These are phyloP conservation scores for Saturnispora dispora DNA, from an alignment of 805 yeast genomes.

Conservation along the genomic window DNA sequence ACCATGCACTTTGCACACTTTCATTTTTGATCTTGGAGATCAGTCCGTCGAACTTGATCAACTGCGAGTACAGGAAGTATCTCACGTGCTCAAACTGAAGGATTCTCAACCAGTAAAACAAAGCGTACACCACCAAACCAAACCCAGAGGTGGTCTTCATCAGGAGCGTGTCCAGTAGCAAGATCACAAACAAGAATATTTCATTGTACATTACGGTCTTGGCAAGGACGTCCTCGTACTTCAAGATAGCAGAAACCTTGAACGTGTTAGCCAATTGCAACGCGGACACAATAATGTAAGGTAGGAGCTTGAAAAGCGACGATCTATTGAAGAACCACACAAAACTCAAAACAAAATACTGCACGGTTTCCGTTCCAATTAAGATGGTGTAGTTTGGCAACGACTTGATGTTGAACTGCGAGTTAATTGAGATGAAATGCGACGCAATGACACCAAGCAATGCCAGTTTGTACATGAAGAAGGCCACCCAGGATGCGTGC, in stretches of 20 bases:
- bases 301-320: conserved; percentile 56
- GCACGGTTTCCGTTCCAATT: conserved; percentile 69
- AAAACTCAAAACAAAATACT: conserved; percentile 44
- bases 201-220: conserved; percentile 53
- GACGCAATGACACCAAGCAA: conserved; percentile 49
- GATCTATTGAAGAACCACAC: conserved; percentile 59
- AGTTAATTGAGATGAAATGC: conserved; percentile 43
- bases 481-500: conserved; percentile 37
- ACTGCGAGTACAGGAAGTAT: conserved; percentile 32
- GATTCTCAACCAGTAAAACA: conserved; percentile 65
- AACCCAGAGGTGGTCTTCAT: conserved; percentile 63
- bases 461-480: conserved; percentile 45
- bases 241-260: conserved; percentile 34
- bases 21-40: conserved; percentile 36
- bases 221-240: conserved; percentile 32
- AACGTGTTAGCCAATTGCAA: conserved; percentile 42
- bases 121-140: conserved; percentile 47
- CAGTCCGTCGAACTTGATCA: conserved; percentile 36
- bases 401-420: conserved; percentile 46
- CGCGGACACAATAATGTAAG: conserved; percentile 47
- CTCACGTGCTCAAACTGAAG: conserved; percentile 44
- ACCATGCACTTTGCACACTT: conserved; percentile 35
- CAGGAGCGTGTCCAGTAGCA: conserved; percentile 49
- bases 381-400: conserved; percentile 57
- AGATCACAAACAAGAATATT: conserved; percentile 41